Evolutionary conservation across 2,329 filamentous ascomycete species (phyloP).

Genomic region (Sclerotinia minor): DNA sequence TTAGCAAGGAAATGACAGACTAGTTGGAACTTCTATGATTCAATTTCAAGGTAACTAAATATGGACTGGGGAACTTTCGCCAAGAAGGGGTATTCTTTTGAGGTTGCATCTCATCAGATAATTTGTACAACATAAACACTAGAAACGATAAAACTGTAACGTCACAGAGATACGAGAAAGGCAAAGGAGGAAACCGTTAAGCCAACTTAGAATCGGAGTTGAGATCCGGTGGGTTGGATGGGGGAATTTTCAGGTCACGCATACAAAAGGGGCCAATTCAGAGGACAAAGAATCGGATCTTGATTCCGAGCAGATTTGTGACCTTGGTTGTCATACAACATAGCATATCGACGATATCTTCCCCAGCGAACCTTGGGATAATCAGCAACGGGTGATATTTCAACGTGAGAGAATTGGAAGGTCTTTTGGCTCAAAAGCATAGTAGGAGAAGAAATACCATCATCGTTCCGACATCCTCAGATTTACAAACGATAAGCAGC

Average conservation of each 20-base stretch:
- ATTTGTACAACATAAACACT: neutral
- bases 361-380: neutral
- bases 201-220: neutral
- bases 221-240: neutral
- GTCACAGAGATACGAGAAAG: neutral
- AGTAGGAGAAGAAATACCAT: neutral
- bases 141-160: neutral
- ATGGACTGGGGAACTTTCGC: neutral
- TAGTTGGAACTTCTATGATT: neutral
- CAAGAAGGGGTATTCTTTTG: constrained; percentile 10
- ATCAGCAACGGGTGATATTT: neutral
- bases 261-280: neutral
- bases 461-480: neutral
- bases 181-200: neutral
- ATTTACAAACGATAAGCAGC: neutral
- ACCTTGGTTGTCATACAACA: neutral
- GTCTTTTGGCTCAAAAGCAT: neutral
- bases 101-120: constrained; percentile 1
- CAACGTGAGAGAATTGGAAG: neutral
- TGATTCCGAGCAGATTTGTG: neutral
- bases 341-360: neutral
- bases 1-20: neutral
- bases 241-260: neutral
- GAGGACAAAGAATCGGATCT: constrained; percentile 6
- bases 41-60: neutral